These are phyloP conservation scores for Globisporangium orthogonon DNA, from an alignment of 352 stramenopile genomes.

Conservation along the genomic window DNA sequence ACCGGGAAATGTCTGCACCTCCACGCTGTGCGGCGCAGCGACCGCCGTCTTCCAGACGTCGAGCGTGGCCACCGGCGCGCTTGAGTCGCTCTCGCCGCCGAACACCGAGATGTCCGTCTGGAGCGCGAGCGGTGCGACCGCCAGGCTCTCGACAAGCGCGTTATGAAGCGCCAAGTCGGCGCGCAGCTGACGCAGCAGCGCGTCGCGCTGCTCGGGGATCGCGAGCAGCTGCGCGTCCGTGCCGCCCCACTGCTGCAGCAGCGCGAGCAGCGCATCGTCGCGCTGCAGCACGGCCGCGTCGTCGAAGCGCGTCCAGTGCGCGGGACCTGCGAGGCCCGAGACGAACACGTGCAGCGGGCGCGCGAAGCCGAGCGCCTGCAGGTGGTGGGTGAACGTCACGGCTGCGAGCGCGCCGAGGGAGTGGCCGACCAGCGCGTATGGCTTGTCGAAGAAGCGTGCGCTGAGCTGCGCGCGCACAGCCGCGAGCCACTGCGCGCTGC, in stretches of 20 bases:
- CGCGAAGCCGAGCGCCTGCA: slow-evolving; percentile 38
- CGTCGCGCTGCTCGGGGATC: slow-evolving; percentile 28
- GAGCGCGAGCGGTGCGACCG: slow-evolving; percentile 3
- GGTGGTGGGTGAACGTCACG: slow-evolving; percentile 40
- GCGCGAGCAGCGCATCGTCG: slow-evolving; percentile 31
- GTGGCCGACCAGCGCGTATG: slow-evolving; percentile 60
- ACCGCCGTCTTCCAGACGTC: slow-evolving; percentile 27
- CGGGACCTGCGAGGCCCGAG: slow-evolving; percentile 33
- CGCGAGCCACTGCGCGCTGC: slow-evolving; percentile 21
- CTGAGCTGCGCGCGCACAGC: slow-evolving; percentile 33
- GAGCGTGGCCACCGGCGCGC: slow-evolving; percentile 28
- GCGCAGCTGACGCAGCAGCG: slow-evolving; percentile 30
- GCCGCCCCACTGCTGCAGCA: slow-evolving; percentile 51
- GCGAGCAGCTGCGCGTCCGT: slow-evolving; percentile 52
- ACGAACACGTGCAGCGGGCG: slow-evolving; percentile 56
- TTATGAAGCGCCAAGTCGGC: slow-evolving; percentile 52
- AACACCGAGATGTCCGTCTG: slow-evolving; percentile 37
- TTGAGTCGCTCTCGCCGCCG: slow-evolving; percentile 36
- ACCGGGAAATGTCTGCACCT: slow-evolving; percentile 42
- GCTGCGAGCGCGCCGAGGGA: slow-evolving; percentile 58
- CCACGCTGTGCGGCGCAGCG: slow-evolving; percentile 14
- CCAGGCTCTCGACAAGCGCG: slow-evolving; percentile 32
- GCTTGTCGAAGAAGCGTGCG: slow-evolving; percentile 68
- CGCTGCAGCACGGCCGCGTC: slow-evolving; percentile 16
- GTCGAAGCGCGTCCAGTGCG: slow-evolving; percentile 29